Percentiles rank a stretch among this genome's conserved stretches.
Evolutionary conservation across 768 basidiomycete genomes (phyloP).

Genomic region (Boletus reticuloceps): DNA sequence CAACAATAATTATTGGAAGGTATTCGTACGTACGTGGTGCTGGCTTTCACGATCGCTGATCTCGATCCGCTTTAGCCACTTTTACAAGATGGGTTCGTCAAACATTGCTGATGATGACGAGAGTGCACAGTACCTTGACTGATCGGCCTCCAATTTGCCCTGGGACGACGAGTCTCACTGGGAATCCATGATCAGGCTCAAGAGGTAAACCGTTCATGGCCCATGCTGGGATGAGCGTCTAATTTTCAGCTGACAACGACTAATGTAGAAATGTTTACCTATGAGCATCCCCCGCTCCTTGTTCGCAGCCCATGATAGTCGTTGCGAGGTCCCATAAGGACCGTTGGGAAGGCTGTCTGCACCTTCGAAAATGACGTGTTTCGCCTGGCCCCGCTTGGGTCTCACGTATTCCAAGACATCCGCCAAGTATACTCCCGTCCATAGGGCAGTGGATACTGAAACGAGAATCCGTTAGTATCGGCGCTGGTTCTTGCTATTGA

Average conservation of each 20-base stretch:
- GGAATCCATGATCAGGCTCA: slow-evolving; percentile 64
- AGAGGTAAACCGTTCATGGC: slow-evolving; percentile 60
- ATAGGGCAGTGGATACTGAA: slow-evolving; percentile 50
- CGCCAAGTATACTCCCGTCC: slow-evolving; percentile 56
- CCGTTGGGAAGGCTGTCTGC: slow-evolving; percentile 56
- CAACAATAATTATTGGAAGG: neutral
- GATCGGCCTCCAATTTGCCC: slow-evolving; percentile 61
- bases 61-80: slow-evolving; percentile 60
- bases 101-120: neutral
- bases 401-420: slow-evolving; percentile 49
- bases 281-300: slow-evolving; percentile 50
- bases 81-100: neutral
- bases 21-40: slow-evolving; percentile 39
- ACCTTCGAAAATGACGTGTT: slow-evolving; percentile 61
- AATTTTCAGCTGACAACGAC: neutral
- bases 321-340: slow-evolving; percentile 54
- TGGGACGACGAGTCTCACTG: slow-evolving; percentile 60
- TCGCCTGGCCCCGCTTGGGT: slow-evolving; percentile 36
- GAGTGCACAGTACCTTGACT: slow-evolving; percentile 33
- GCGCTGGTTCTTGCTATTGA: neutral
- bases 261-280: slow-evolving; percentile 14
- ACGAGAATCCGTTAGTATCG: neutral
- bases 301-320: slow-evolving; percentile 44
- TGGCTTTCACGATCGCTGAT: slow-evolving; percentile 49
- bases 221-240: slow-evolving; percentile 33